Evolutionary conservation across 2,329 filamentous ascomycete genomes (phyloP).

Genomic region (Colletotrichum eleusines): DNA sequence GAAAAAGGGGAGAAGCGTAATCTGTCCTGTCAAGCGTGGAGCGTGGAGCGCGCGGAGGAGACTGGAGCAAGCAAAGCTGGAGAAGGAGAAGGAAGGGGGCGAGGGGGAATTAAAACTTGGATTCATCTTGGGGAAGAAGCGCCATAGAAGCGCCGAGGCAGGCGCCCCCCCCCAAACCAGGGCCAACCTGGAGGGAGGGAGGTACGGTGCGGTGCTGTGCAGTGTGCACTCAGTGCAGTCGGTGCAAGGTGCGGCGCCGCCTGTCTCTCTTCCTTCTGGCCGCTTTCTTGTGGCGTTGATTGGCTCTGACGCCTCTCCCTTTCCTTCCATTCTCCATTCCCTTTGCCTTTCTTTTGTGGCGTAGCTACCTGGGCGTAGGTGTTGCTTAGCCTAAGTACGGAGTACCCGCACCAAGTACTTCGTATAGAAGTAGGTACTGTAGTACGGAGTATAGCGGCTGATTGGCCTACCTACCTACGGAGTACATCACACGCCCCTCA

Average conservation of each 20-base stretch:
- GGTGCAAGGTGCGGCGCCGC: constrained; percentile 13
- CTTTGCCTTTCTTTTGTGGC: background rate
- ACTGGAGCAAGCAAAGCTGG: background rate
- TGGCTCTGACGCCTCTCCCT: constrained; percentile 25
- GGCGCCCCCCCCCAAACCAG: background rate
- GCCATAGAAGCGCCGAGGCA: constrained; percentile 40
- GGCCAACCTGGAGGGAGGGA: background rate
- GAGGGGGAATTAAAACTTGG: background rate
- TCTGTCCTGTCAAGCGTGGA: background rate
- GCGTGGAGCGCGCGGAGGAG: constrained; percentile 7
- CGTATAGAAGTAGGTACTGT: no score
- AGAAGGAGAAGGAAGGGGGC: background rate
- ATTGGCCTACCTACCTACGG: no score
- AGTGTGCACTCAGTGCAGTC: background rate
- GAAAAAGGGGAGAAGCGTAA: background rate
- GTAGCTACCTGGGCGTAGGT: no score
- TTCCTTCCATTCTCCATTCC: constrained; percentile 5
- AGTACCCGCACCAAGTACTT: no score
- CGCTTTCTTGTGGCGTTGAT: constrained; percentile 15
- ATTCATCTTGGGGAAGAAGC: constrained; percentile 38
- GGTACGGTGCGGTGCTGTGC: background rate
- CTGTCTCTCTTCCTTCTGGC: constrained; percentile 22
- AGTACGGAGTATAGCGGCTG: background rate
- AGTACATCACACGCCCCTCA: background rate
- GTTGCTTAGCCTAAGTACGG: background rate